Evolutionary conservation across 768 basidiomycete genomes (phyloP), one percentile per base, ranked within the genome.

Genomic region (Rhizopogon sp.): DNA sequence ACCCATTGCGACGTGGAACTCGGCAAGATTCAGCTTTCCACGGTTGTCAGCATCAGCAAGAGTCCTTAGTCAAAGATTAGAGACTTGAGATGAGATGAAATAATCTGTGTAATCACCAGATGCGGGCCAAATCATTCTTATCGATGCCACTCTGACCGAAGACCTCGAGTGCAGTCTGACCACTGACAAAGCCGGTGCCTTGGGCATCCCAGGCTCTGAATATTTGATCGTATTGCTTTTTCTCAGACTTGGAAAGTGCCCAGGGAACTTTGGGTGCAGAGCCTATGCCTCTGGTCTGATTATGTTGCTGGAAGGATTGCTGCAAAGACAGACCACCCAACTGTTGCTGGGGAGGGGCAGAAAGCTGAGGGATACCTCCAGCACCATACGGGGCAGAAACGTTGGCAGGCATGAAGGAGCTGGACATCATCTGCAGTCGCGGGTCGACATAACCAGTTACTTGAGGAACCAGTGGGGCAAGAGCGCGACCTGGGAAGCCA

Each of bases 1-100:
- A 51, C 91, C 93, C 96, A 99, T 99, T 0, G 97, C 97, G 56
- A 98, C 90, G 67, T 98, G 93, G 68, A 99, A 99, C 68, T 98
- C 97, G 13, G 91, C 88, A 28, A 96, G 76, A 62, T 97, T 98
- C 46, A 98, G 82, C 70, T 94, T 97, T 22, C 97, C 97, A 22
- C 93, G 86, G 71, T 98, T 93, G 57, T 95, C 89, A 39, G 83
- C 80, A 70, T 99, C 97, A 17, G 95, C 92, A 6, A 98, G 80
- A 13, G 84, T 87, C 96, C 94, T 98, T 46, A 11, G 41, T 50
- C 14, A 50, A 28, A 39, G 20, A 52, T 53, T 53, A 58, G 4
- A 53, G n/a, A 14, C 33, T 28, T 22, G 49, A 29, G 43, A 45
- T 20, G 46, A 7, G 40, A 20, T 39, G 54, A 53, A 11, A 16